Percentiles rank a stretch among this genome's conserved stretches.
These are phyloP conservation scores for Erucastrum elatum DNA, from an alignment of 345 rosid genomes.

Conservation along the genomic window DNA sequence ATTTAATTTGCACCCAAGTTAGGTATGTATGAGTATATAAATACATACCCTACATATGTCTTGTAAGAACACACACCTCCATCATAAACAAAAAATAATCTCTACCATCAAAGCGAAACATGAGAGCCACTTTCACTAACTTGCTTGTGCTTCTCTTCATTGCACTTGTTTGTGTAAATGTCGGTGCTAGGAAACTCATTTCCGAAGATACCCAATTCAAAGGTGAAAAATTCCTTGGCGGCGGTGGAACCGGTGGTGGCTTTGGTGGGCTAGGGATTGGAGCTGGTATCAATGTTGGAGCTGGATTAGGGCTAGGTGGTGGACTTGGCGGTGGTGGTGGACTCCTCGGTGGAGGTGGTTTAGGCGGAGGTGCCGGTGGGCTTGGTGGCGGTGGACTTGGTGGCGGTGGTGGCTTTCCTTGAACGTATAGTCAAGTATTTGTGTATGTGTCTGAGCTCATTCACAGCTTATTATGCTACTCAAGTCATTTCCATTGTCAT, in stretches of 20 bases:
- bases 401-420: slow-evolving; percentile 35
- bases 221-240: slow-evolving; percentile 38
- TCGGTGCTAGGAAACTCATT: slow-evolving; percentile 48
- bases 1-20: slow-evolving; percentile 25
- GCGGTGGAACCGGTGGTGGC: slow-evolving; percentile 23
- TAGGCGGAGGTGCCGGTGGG: slow-evolving; percentile 35
- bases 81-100: slow-evolving; percentile 25
- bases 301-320: slow-evolving; percentile 34
- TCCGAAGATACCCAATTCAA: slow-evolving; percentile 28
- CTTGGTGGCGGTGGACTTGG: no score
- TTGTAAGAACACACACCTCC: slow-evolving; percentile 16
- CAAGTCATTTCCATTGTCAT: not conserved
- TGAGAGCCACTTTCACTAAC: slow-evolving; percentile 22
- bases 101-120: slow-evolving; percentile 25
- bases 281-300: slow-evolving; percentile 32
- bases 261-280: slow-evolving; percentile 35
- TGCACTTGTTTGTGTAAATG: slow-evolving; percentile 39
- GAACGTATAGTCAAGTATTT: slow-evolving; percentile 11
- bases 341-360: slow-evolving; percentile 41
- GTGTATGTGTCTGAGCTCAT: slow-evolving; percentile 16
- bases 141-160: slow-evolving; percentile 30
- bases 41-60: slow-evolving; percentile 16
- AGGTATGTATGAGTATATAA: slow-evolving; percentile 10
- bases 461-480: slow-evolving; percentile 7
- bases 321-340: slow-evolving; percentile 37